These are phyloP conservation scores for Colletotrichum eremochloae DNA, from an alignment of 2,329 filamentous ascomycete genomes.

Conservation along the genomic window DNA sequence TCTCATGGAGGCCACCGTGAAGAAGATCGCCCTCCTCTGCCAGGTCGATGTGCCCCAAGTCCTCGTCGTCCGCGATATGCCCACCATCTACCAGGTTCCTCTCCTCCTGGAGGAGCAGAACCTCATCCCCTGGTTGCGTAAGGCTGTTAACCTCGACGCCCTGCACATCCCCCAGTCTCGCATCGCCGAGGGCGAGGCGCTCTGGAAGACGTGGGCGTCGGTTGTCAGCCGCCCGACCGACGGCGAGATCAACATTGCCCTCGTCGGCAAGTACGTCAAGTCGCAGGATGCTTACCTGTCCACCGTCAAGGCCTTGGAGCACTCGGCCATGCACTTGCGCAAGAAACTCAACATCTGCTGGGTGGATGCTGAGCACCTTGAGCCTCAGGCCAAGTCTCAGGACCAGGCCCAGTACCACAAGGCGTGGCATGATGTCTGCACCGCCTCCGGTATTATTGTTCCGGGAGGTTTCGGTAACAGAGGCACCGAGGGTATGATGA, in stretches of 20 bases:
- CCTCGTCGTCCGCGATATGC: constrained; percentile 88
- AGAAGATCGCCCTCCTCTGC: constrained; percentile 91
- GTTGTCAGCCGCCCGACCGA: constrained; percentile 76
- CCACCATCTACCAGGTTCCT: constrained; percentile 93
- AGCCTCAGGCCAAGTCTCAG: constrained; percentile 70
- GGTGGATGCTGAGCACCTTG: constrained; percentile 89
- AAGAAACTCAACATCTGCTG: constrained; percentile 84
- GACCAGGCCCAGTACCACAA: constrained; percentile 84
- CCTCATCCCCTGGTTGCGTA: constrained; percentile 75
- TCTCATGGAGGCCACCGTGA: constrained; percentile 79
- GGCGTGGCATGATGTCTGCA: constrained; percentile 85
- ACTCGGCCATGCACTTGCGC: constrained; percentile 88
- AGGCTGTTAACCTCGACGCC: constrained; percentile 74
- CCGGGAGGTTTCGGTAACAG: constrained; percentile 85
- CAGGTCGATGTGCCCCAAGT: constrained; percentile 90
- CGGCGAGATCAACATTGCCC: constrained; percentile 81
- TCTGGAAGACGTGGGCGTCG: constrained; percentile 74
- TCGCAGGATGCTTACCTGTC: constrained; percentile 89
- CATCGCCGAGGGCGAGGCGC: constrained; percentile 67
- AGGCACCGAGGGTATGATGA: constrained; percentile 91
- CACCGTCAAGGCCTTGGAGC: constrained; percentile 89
- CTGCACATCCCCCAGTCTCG: constrained; percentile 66
- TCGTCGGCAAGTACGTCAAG: constrained; percentile 93
- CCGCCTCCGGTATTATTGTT: constrained; percentile 75
- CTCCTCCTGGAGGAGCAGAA: constrained; percentile 89